phyloP scores from a whole-genome alignment of 75 land plant genomes.

The Picea glauca region DNA sequence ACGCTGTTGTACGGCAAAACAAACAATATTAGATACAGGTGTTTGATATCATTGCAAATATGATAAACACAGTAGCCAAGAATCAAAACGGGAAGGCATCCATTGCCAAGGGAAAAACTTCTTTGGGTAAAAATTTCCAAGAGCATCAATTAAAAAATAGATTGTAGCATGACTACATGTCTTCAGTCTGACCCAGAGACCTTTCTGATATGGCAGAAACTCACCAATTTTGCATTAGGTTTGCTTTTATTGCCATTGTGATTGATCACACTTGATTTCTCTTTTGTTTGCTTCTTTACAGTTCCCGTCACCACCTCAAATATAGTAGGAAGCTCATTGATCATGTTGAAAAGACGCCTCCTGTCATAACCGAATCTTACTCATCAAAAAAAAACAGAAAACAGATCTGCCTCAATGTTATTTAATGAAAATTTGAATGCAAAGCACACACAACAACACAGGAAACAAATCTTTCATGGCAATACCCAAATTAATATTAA shows the following conservation, averaged over 20 bases:
- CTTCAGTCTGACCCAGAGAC: not conserved
- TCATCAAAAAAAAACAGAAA: not conserved
- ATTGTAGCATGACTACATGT: not conserved
- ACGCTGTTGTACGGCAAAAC: constrained; percentile 19
- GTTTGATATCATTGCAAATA: not conserved
- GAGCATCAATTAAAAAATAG: not conserved
- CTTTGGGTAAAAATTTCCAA: not conserved
- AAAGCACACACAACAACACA: not conserved
- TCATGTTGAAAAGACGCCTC: constrained; percentile 70
- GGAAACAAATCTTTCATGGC: not conserved
- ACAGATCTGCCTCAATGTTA: not conserved
- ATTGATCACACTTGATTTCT: constrained; percentile 42
- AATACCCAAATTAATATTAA: not conserved
- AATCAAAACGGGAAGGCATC: not conserved
- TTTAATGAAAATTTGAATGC: not conserved
- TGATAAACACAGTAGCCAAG: not conserved
- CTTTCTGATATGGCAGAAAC: not conserved
- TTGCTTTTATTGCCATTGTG: constrained; percentile 36
- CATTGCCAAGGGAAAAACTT: not conserved
- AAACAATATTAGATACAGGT: not conserved
- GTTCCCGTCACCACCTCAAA: constrained; percentile 68
- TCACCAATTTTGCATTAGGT: constrained; percentile 28
- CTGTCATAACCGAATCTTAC: constrained; percentile 25
- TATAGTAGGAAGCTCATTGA: constrained; percentile 76
- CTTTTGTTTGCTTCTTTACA: constrained; percentile 40